Base-by-base conservation (phyloP, 768 basidiomycete genomes). In the Coprinopsis marcescibilis region DNA sequence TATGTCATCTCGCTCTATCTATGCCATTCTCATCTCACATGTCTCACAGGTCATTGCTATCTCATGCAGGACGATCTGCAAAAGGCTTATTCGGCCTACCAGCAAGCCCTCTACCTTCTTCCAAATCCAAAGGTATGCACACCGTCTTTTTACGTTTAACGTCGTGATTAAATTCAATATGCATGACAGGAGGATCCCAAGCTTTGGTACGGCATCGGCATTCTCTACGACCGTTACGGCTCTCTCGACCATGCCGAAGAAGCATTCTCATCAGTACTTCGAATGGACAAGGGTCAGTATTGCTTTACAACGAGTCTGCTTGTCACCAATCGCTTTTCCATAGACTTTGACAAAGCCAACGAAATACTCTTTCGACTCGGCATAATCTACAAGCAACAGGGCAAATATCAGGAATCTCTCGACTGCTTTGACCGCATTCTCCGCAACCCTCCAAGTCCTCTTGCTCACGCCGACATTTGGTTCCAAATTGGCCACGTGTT, bases 401-500 rank as follows among this genome's bases (percentile, higher is more conserved):
- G 87, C 57, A 97, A 97, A 68, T 97, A 91, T 56, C 70, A 80
- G 1, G 88, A 92, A 11, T 88, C 84, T 10, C 75, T 99, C 2
- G 77, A 79, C 45, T 98, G 96, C 68, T 98, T 98, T 71, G 89
- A 94, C 60, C 89, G 89, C 60, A 98, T 99, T 53, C 82, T 98
- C 44, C 87, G 89, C 52, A 94, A 89, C 59, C 96, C 96, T 2
- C 96, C 95, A 26, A 85, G 83, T 53, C 96, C 96, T 1, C 82
- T 99, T 25, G 95, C 94, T 13, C 89, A 94, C 56, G 89, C 92
- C 46, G 96, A 99, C 56, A 98, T 99, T 53, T 98, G 94, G 93
- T 98, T 98, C 80, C 96, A 99, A 68, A 96, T 99, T 51, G 96
- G 96, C 2, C 96, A 98, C 60, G 95, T 98, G 15, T 92, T 89